Conservation (phyloP, 2,329 filamentous ascomycete genomes). For the Ambrosiella beaveri region DNA sequence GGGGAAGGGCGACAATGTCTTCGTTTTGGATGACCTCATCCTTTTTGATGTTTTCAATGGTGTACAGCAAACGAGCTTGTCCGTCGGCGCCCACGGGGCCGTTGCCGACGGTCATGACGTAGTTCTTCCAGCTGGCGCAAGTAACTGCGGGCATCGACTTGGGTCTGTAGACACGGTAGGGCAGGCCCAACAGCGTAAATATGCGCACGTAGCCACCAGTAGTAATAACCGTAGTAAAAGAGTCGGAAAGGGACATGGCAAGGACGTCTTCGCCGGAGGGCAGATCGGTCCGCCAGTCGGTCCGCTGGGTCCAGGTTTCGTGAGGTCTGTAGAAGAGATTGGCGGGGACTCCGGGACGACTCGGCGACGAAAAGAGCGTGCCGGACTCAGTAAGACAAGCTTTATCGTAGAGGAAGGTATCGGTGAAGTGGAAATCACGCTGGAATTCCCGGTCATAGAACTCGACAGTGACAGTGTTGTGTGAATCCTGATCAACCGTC, state of each 20-base stretch:
- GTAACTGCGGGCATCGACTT: constrained; percentile 83
- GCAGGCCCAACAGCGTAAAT: constrained; percentile 83
- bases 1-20: constrained; percentile 71
- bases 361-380: constrained; percentile 66
- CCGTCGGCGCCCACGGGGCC: constrained; percentile 70
- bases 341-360: constrained; percentile 41
- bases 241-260: constrained; percentile 79
- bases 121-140: constrained; percentile 87
- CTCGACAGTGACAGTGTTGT: constrained; percentile 88
- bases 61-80: constrained; percentile 63
- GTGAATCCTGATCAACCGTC: constrained; percentile 88
- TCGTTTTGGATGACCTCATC: constrained; percentile 92
- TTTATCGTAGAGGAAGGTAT: constrained; percentile 90
- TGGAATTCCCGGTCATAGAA: constrained; percentile 92
- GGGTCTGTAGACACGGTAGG: constrained; percentile 74
- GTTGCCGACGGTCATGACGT: constrained; percentile 91
- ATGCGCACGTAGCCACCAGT: constrained; percentile 76
- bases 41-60: constrained; percentile 83
- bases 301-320: constrained; percentile 83
- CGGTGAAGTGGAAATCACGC: constrained; percentile 92
- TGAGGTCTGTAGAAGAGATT: constrained; percentile 93
- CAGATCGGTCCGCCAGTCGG: constrained; percentile 80
- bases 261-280: constrained; percentile 72
- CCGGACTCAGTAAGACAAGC: constrained; percentile 79
- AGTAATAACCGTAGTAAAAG: constrained; percentile 79